Evolutionary conservation across 1,139 yeast species (phyloP), one percentile per base, ranked within the genome.

Genomic region (Nematodospora anomalae): DNA sequence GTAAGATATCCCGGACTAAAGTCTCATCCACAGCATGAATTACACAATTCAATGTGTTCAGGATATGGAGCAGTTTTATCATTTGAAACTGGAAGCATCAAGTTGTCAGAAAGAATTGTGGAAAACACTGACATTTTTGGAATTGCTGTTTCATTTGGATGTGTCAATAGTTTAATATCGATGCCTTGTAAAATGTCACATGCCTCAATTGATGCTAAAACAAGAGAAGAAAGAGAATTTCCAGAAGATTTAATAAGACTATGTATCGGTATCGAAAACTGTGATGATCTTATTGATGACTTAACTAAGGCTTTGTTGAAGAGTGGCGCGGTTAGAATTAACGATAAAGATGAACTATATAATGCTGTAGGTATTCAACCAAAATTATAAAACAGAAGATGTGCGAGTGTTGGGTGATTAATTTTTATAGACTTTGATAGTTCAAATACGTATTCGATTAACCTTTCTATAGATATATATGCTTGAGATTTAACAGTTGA

Each of bases 161-260:
- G 96, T 59, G 96, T 90, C 40, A 87, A 88, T 63, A 86, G 96
- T 13, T 71, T 90, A 52, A 87, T 90, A 41, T 84, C 94, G 32
- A 78, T 89, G 83, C 97, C 97, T 9, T 87, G 96, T 61, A 79
- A 79, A 60, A 89, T 89, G 97, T 86, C 96, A 2, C 97, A 89
- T 57, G 97, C 97, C n/a, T 83, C 96, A 4, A 89, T 90, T 46
- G 96, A 88, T 53, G 83, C 89, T 26, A 80, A 85, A 53, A 82
- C 89, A 6, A 76, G 96, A 58, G 81, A 82, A 42, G 95, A 85
- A 60, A 76, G 97, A 55, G 88, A 82, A 27, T 81, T 89, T 64
- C 96, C 97, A 2, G 96, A 89, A 60, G 97, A 90, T 58, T 70
- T 89, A 53, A 80, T 89, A 51, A 74, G 97, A 51, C 73, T 89